phyloP scores from a whole-genome alignment of 2,329 filamentous ascomycete species.

The Neonectria ditissima region DNA sequence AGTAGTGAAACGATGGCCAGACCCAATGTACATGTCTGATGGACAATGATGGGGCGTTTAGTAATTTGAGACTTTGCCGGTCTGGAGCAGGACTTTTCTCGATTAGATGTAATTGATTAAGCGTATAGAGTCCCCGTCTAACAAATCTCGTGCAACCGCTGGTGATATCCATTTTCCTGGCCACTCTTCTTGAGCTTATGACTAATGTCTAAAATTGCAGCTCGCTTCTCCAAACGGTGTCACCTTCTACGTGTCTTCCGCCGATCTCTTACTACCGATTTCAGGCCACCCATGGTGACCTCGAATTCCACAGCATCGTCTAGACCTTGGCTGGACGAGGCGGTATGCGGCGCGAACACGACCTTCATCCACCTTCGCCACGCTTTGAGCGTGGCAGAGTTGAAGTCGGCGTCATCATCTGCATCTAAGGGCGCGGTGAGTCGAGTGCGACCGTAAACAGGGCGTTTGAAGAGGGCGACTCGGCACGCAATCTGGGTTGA shows the following conservation, averaged over 20 bases:
- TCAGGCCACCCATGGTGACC: constrained; percentile 75
- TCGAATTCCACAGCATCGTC: constrained; percentile 76
- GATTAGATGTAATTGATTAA: constrained; percentile 13
- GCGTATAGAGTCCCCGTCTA: constrained; percentile 1
- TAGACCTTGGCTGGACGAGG: constrained; percentile 61
- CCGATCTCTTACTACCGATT: constrained; percentile 42
- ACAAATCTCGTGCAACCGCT: not conserved
- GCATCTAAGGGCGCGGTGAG: constrained; percentile 51
- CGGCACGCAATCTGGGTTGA: constrained; percentile 87
- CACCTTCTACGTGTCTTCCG: constrained; percentile 1
- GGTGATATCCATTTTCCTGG: not conserved
- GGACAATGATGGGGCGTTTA: constrained; percentile 4
- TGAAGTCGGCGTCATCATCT: constrained; percentile 57
- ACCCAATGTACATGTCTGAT: constrained; percentile 10
- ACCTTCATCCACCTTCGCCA: constrained; percentile 87
- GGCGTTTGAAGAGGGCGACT: constrained; percentile 82
- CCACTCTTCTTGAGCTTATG: not conserved
- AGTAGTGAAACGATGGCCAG: constrained; percentile 40
- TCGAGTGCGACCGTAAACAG: constrained; percentile 60
- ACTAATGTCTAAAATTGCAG: not conserved
- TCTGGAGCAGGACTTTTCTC: constrained; percentile 4
- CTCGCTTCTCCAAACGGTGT: not conserved
- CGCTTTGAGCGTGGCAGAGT: constrained; percentile 60
- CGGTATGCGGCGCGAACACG: constrained; percentile 85
- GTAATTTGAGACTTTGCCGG: constrained; percentile 1